Conservation (phyloP, 148 eudicot species). For the Polygonum aviculare region DNA sequence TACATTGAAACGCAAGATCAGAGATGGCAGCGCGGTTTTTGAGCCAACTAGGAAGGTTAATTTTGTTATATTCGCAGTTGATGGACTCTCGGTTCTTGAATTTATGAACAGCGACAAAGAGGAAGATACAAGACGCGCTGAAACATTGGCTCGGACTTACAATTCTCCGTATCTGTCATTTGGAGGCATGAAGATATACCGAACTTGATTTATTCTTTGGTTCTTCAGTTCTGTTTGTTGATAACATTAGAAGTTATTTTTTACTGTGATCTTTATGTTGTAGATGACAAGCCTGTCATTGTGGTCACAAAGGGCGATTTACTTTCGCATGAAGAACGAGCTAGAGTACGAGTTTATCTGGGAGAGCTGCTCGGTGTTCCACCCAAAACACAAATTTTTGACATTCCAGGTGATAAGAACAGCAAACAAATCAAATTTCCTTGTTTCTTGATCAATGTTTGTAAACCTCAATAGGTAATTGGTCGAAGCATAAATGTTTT, state of each 20-base stretch:
- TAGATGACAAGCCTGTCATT: slow-evolving; percentile 88
- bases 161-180: slow-evolving; percentile 60
- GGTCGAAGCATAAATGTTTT: background rate
- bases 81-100: slow-evolving; percentile 54
- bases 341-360: slow-evolving; percentile 51
- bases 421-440: background rate
- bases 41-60: slow-evolving; percentile 39
- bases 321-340: slow-evolving; percentile 58
- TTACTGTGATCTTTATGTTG: background rate
- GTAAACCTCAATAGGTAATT: background rate
- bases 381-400: slow-evolving; percentile 67
- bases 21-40: background rate
- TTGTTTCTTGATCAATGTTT: background rate
- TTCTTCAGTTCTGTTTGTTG: background rate
- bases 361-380: slow-evolving; percentile 73
- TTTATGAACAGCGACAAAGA: slow-evolving; percentile 40
- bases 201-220: background rate
- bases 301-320: slow-evolving; percentile 88
- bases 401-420: slow-evolving; percentile 62
- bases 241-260: background rate
- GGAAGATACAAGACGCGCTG: slow-evolving; percentile 27
- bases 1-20: slow-evolving; percentile 41
- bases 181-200: slow-evolving; percentile 37
- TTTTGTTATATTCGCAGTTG: slow-evolving; percentile 76
- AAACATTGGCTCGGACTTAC: slow-evolving; percentile 38